Conservation (phyloP, 345 rosid genomes). For the Melaleuca quinquenervia region DNA sequence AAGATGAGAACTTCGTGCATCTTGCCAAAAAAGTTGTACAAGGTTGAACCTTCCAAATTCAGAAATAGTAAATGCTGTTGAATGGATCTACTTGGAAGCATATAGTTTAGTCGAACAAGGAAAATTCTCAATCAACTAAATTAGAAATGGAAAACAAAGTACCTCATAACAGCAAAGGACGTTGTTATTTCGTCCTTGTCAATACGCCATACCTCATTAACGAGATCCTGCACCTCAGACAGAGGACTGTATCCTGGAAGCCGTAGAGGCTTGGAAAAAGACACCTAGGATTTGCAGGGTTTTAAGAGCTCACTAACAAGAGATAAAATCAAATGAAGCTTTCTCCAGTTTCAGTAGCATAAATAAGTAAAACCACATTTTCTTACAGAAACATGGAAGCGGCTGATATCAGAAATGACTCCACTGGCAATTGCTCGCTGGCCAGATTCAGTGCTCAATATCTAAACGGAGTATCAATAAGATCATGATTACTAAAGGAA, state of each 20-base stretch:
- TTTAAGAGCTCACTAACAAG: background rate
- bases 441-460: conserved; percentile 57
- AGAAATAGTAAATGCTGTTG: background rate
- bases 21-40: conserved; percentile 65
- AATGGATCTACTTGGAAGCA: background rate
- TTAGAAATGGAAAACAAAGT: background rate
- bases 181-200: conserved; percentile 78
- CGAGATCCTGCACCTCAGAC: conserved; percentile 35
- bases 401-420: conserved; percentile 53
- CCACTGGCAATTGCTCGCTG: conserved; percentile 64
- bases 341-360: background rate
- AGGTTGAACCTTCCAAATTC: conserved; percentile 71
- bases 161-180: conserved; percentile 89
- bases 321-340: background rate
- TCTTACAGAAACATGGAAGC: conserved; percentile 73
- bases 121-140: background rate
- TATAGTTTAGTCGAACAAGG: background rate
- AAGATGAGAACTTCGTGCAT: conserved; percentile 48
- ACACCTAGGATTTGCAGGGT: conserved; percentile 32
- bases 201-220: conserved; percentile 60
- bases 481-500: background rate
- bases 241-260: conserved; percentile 55
- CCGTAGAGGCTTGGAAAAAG: conserved; percentile 69
- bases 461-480: conserved; percentile 21
- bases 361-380: background rate